Evolutionary conservation across 2,329 filamentous ascomycete species (phyloP).

Genomic region (Stemphylium beticola): DNA sequence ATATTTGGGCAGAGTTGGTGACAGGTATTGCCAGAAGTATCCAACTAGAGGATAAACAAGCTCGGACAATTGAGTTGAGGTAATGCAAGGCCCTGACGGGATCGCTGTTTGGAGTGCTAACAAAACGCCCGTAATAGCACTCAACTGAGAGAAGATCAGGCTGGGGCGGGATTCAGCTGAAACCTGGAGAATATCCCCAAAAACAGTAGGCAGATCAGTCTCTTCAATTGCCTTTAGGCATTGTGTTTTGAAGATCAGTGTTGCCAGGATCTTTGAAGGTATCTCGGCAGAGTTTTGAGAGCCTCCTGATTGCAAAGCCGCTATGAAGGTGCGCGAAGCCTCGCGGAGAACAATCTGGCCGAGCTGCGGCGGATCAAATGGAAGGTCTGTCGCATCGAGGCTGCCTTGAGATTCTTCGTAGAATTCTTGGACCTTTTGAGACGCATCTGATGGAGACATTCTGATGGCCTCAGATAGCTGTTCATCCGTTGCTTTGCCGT

Average conservation of each 20-base stretch:
- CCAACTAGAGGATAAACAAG: conserved; percentile 73
- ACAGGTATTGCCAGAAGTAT: conserved; percentile 80
- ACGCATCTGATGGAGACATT: conserved; percentile 12
- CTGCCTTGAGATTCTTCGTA: conserved; percentile 48
- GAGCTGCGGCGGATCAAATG: conserved; percentile 32
- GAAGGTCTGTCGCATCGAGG: conserved; percentile 39
- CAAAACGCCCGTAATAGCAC: conserved; percentile 42
- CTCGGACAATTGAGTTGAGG: conserved; percentile 59
- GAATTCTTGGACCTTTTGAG: conserved; percentile 37
- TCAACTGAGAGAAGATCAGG: conserved; percentile 38
- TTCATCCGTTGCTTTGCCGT: conserved; percentile 12
- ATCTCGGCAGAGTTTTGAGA: conserved; percentile 31
- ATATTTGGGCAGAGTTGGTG: conserved; percentile 84
- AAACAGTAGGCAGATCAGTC: conserved; percentile 34
- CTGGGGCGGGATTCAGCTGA: neutral
- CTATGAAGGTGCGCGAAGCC: conserved; percentile 33
- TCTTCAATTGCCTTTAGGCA: conserved; percentile 34
- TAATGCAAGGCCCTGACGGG: conserved; percentile 35
- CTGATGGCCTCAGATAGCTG: conserved; percentile 9
- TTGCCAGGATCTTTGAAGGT: conserved; percentile 43
- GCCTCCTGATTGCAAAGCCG: conserved; percentile 24
- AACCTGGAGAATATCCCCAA: conserved; percentile 27
- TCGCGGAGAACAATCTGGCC: conserved; percentile 42
- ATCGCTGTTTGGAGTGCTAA: conserved; percentile 40
- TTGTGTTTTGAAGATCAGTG: conserved; percentile 40